Evolutionary conservation across 257 asterid genomes (phyloP), one percentile per base, ranked within the genome.

Genomic region (Plantago ovata): DNA sequence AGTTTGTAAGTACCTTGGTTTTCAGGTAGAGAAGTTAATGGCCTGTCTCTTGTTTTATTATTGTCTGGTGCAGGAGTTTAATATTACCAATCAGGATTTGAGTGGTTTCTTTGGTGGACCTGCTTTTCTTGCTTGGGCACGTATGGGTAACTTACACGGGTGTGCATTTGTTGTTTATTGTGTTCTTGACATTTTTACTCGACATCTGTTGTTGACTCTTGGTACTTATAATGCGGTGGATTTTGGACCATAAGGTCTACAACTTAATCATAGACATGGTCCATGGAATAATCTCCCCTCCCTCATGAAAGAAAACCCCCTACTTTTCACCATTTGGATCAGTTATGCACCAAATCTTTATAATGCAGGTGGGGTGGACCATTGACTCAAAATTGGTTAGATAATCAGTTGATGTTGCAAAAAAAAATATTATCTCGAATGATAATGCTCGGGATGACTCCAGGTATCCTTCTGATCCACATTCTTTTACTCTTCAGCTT

Each of bases 51-150:
- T 50, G 10, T 6, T 41, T 21, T 42, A 38, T 60, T 69, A 41
- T 64, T 63, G 61, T 63, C 62, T 62, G 60, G 38, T 51, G 68
- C 87, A 86, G 91, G 85, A 81, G 49, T 88, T 81, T 73, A 88
- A 88, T 78, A 76, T 92, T 62, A 72, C 85, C 47, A 67, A 74
- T 58, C 70, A 73, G 45, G 95, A 85, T 51, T 72, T 92, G 74
- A 66, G 77, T 62, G 69, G 76, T 74, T 92, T 88, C 86, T 92
- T 92, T 68, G 97, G 98, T 53, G 98, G 98, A 70, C 98, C 98
- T 62, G 95, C 96, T 36, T 92, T 88, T 77, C 96, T 92, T 77
- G 96, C 96, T 61, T 92, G 98, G 98, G 98, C 96, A 66, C 98
- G 98, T 72, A 85, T 92, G 95, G 98, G 96, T 38, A 92, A 92